Percentiles rank a stretch among this genome's conserved stretches.
These are phyloP conservation scores for Miscanthus lutarioriparius DNA, from an alignment of 176 grass and related monocot genomes.

Conservation along the genomic window DNA sequence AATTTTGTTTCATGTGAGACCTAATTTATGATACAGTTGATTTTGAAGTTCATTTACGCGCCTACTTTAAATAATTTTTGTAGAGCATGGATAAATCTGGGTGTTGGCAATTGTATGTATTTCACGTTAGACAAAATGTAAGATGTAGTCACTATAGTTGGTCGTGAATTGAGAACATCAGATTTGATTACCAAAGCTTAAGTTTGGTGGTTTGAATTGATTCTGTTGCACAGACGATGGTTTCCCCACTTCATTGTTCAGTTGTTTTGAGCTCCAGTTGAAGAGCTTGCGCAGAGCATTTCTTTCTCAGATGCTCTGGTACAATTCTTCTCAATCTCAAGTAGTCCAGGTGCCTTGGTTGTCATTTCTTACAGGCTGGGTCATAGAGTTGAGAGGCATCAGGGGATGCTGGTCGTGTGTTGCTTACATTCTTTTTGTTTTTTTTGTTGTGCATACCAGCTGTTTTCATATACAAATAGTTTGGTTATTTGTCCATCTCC, in stretches of 20 bases:
- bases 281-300: not conserved
- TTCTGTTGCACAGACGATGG: not conserved
- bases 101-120: not conserved
- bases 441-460: not conserved
- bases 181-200: slow-evolving; percentile 23
- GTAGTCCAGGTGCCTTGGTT: not conserved
- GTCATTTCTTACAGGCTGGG: not conserved
- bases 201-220: not conserved
- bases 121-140: slow-evolving; percentile 4
- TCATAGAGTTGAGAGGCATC: not conserved
- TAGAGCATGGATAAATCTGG: not conserved
- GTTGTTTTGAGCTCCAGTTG: slow-evolving; percentile 9
- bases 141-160: slow-evolving; percentile 16
- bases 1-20: not conserved
- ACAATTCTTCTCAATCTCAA: not conserved
- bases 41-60: not conserved
- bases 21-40: not conserved
- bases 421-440: not conserved
- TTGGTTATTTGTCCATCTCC: not conserved
- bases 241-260: not conserved
- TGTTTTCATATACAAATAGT: not conserved
- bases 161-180: not conserved
- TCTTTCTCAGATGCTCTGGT: not conserved
- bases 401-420: not conserved
- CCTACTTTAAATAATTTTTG: slow-evolving; percentile 8